A percentile compares a stretch with the other conserved stretches of the same genome.
Conservation (phyloP, 2,329 filamentous ascomycete genomes). For the Alternaria rosae region DNA sequence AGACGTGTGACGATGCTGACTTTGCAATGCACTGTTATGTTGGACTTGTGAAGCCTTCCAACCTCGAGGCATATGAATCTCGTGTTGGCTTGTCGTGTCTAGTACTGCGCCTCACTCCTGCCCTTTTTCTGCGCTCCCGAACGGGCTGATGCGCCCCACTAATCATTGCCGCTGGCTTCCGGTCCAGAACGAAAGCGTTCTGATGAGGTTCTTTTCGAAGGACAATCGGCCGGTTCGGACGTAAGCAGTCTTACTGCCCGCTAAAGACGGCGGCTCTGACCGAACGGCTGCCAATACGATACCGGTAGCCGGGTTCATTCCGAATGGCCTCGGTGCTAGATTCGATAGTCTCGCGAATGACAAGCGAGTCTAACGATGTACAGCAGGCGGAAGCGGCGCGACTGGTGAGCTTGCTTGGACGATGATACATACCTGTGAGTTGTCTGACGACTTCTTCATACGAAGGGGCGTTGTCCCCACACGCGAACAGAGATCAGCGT, state of each 20-base stretch:
- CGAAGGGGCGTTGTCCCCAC: not conserved
- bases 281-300: not conserved
- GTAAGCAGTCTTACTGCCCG: not conserved
- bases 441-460: not conserved
- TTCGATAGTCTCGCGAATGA: not conserved
- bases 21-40: not conserved
- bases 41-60: not conserved
- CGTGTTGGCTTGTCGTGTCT: not conserved
- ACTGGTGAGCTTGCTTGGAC: not conserved
- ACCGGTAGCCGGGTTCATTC: not conserved
- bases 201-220: not conserved
- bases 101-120: constrained; percentile 1
- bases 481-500: constrained; percentile 1
- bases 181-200: constrained; percentile 2
- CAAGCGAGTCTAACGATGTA: constrained; percentile 8
- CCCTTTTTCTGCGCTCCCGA: not conserved
- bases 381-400: constrained; percentile 4
- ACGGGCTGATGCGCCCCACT: not conserved
- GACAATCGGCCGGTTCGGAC: not conserved
- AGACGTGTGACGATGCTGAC: not conserved
- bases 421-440: not conserved
- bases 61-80: not conserved
- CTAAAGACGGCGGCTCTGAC: not conserved
- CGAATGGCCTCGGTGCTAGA: constrained; percentile 2
- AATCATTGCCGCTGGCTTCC: not conserved